A percentile compares a stretch with the other conserved stretches of the same genome.
Evolutionary conservation across 176 grass and related monocot species (phyloP).

Genomic region (Canna indica): DNA sequence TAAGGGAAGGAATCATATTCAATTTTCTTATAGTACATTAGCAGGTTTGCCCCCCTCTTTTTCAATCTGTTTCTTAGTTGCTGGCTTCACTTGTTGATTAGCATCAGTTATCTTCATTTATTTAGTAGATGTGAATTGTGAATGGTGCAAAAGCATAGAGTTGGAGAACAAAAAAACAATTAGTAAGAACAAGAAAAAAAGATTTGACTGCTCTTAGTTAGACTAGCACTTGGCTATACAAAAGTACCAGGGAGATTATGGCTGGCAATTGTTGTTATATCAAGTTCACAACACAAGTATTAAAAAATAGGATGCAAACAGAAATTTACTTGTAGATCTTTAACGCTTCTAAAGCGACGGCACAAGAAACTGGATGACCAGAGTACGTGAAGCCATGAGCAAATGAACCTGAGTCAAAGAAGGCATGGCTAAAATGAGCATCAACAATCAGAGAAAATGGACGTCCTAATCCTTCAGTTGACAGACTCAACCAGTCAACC

Average conservation of each 20-base stretch:
- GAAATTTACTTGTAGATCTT: conserved; percentile 57
- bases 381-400: conserved; percentile 96
- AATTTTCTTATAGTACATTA: neutral
- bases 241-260: too few relatives aligned
- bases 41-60: too few relatives aligned
- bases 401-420: conserved; percentile 60
- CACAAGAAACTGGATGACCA: conserved; percentile 77
- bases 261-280: neutral
- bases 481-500: neutral
- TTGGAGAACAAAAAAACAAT: too few relatives aligned
- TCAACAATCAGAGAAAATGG: neutral
- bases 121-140: too few relatives aligned
- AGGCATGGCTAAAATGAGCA: neutral
- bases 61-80: too few relatives aligned
- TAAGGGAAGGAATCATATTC: neutral
- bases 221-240: too few relatives aligned
- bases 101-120: too few relatives aligned
- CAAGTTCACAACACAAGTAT: neutral
- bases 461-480: too few relatives aligned
- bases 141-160: too few relatives aligned
- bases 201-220: too few relatives aligned
- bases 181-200: too few relatives aligned
- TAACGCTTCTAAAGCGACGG: conserved; percentile 81
- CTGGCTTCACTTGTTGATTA: too few relatives aligned
- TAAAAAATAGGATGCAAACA: neutral